Conservation (phyloP, 345 rosid genomes). For the Hibiscus mutabilis region DNA sequence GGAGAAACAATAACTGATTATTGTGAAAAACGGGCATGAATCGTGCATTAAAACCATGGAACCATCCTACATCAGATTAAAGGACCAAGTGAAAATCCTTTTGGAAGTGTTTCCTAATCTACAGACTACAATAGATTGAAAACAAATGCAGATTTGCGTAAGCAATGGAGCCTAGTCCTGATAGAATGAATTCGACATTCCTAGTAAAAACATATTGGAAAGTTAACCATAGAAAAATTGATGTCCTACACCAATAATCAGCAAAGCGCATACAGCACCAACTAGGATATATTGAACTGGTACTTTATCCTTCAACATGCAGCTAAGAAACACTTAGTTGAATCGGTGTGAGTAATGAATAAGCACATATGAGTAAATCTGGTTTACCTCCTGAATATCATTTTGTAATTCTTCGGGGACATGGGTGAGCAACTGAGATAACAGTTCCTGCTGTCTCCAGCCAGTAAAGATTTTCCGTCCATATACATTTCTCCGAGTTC, state of each 20-base stretch:
- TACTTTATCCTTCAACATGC: not conserved
- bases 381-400: slow-evolving; percentile 34
- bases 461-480: slow-evolving; percentile 59
- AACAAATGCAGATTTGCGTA: not conserved
- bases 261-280: not conserved
- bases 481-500: slow-evolving; percentile 33
- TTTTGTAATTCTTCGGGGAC: slow-evolving; percentile 32
- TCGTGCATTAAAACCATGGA: not conserved
- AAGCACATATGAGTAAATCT: not conserved
- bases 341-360: not conserved
- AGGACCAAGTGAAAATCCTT: not conserved
- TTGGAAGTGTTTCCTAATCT: not conserved
- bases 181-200: not conserved
- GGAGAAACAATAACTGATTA: not conserved
- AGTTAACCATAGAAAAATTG: not conserved
- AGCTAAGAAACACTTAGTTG: not conserved
- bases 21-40: too few relatives aligned
- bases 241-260: not conserved
- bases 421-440: slow-evolving; percentile 50
- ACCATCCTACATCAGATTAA: not conserved
- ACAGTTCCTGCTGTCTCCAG: slow-evolving; percentile 63
- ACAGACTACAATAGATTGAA: not conserved
- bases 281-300: not conserved
- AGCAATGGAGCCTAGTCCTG: not conserved
- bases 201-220: not conserved